phyloP scores from a whole-genome alignment of 805 yeast genomes.

The Yueomyces sinensis region DNA sequence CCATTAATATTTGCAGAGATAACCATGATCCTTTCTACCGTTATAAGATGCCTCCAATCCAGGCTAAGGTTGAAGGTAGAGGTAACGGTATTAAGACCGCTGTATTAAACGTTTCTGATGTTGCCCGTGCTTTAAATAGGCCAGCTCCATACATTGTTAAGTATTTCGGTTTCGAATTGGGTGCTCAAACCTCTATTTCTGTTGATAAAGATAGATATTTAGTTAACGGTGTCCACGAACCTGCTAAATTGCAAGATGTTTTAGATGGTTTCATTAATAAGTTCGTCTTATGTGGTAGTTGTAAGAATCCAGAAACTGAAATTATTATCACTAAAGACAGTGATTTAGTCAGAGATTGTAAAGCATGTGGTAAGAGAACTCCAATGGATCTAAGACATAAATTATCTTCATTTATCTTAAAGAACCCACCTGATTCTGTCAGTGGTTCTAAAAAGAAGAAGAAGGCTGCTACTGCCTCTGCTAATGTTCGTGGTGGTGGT shows the following conservation, averaged over 20 bases:
- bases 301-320: constrained; percentile 97
- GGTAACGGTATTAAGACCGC: constrained; percentile 99
- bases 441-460: constrained; percentile 45
- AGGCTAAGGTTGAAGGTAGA: constrained; percentile 94
- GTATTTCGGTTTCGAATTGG: constrained; percentile 91
- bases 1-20: constrained; percentile 92
- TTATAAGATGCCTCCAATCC: constrained; percentile 97
- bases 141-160: constrained; percentile 88
- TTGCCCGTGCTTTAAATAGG: constrained; percentile 86
- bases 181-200: constrained; percentile 84
- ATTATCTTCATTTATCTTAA: constrained; percentile 72
- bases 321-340: constrained; percentile 58
- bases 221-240: constrained; percentile 91
- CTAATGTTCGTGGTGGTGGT: constrained; percentile 83
- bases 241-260: constrained; percentile 79
- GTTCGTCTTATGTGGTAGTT: constrained; percentile 85
- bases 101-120: constrained; percentile 78
- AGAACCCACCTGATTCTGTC: constrained; percentile 70
- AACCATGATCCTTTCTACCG: constrained; percentile 98
- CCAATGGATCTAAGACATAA: constrained; percentile 76
- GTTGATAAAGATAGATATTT: constrained; percentile 76
- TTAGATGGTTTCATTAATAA: constrained; percentile 88
- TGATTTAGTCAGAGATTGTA: constrained; percentile 78
- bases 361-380: constrained; percentile 92
- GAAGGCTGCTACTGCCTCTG: constrained; percentile 80